Evolutionary conservation across 805 yeast species (phyloP).

Genomic region (Schwanniomyces pseudopolymorphus): DNA sequence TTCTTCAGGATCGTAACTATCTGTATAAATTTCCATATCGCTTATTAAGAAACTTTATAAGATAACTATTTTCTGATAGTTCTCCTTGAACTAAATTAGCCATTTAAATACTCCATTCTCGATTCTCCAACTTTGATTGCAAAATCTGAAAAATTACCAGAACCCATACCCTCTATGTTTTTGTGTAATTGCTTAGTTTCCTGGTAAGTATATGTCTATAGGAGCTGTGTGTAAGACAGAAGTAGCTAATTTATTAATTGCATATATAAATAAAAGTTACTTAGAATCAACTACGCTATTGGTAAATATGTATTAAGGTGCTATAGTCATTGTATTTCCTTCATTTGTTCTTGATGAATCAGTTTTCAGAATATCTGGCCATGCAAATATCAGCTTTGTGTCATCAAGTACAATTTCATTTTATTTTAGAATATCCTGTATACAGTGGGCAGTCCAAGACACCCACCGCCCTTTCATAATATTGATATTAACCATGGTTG

Average conservation of each 20-base stretch:
- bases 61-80: too few species aligned
- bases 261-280: too few species aligned
- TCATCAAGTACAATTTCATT: background rate
- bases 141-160: background rate
- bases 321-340: too few species aligned
- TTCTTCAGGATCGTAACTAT: slow-evolving; percentile 5
- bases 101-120: too few species aligned
- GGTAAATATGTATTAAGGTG: too few species aligned
- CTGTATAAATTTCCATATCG: slow-evolving; percentile 1
- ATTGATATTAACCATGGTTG: background rate
- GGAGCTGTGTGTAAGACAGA: background rate
- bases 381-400: background rate
- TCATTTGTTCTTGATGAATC: too few species aligned
- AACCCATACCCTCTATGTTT: background rate
- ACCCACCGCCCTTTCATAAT: background rate
- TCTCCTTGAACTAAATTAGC: too few species aligned
- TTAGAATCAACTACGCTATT: too few species aligned
- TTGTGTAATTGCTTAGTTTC: background rate
- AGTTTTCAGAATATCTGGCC: too few species aligned
- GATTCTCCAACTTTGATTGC: background rate
- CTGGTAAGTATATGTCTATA: background rate
- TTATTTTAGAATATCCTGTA: background rate
- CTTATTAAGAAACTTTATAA: too few species aligned
- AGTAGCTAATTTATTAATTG: too few species aligned
- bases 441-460: background rate